A percentile compares a stretch with the other conserved stretches of the same genome.
phyloP scores from a whole-genome alignment of 768 basidiomycete species.

The Termitomyces sp. region DNA sequence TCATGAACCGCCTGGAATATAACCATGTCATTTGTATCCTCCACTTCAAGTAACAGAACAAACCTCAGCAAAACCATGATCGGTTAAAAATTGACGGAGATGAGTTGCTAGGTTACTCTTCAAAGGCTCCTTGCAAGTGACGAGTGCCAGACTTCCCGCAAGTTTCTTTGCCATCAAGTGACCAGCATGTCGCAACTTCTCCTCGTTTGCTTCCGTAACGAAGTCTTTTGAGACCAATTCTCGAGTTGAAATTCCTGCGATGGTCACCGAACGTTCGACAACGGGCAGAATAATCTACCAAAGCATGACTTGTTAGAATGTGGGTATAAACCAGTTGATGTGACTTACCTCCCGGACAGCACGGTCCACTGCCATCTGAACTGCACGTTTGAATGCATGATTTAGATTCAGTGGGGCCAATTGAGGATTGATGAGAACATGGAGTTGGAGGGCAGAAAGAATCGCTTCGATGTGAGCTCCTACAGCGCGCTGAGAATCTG shows the following conservation, averaged over 20 bases:
- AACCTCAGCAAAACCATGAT: conserved; percentile 90
- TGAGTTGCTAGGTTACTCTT: conserved; percentile 89
- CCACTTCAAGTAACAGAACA: conserved; percentile 2
- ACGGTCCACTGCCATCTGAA: conserved; percentile 88
- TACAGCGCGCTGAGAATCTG: conserved; percentile 66
- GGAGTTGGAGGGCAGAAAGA: conserved; percentile 64
- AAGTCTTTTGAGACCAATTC: conserved; percentile 97
- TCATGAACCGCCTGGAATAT: conserved; percentile 60
- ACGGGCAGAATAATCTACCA: conserved; percentile 90
- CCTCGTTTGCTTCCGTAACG: conserved; percentile 87
- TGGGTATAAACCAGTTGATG: conserved; percentile 5
- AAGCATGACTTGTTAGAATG: neutral
- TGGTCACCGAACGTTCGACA: conserved; percentile 96
- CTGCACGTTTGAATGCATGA: conserved; percentile 84
- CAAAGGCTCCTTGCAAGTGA: conserved; percentile 97
- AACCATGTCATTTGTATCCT: neutral
- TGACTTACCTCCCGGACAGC: conserved; percentile 84
- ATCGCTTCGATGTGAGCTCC: conserved; percentile 83
- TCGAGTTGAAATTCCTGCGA: conserved; percentile 95
- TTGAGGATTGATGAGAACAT: conserved; percentile 76
- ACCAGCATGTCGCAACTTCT: conserved; percentile 86
- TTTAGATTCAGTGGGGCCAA: conserved; percentile 75
- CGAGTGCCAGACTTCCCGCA: conserved; percentile 92
- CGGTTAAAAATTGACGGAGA: conserved; percentile 76
- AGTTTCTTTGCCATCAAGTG: conserved; percentile 97